These are phyloP conservation scores for Nicotiana rustica DNA, from an alignment of 305 asterid genomes.

Conservation along the genomic window DNA sequence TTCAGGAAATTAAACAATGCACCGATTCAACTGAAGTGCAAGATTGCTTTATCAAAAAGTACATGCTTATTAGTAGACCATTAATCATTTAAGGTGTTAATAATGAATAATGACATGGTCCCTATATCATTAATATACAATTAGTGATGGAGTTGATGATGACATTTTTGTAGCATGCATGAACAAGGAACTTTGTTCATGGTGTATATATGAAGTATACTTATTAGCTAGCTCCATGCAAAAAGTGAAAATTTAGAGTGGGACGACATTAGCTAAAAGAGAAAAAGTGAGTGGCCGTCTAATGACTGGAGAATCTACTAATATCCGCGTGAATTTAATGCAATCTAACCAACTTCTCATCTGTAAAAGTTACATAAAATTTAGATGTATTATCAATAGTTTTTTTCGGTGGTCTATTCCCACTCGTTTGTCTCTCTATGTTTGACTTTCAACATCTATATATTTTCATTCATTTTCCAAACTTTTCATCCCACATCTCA, in stretches of 20 bases:
- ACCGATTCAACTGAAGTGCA: background rate
- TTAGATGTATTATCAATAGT: background rate
- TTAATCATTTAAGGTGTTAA: background rate
- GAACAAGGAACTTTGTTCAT: background rate
- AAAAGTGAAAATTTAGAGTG: background rate
- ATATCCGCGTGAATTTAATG: constrained; percentile 49
- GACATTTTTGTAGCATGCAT: background rate
- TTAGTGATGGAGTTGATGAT: background rate
- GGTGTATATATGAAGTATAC: background rate
- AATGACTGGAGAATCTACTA: background rate
- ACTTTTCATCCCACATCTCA: constrained; percentile 23
- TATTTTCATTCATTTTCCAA: constrained; percentile 9
- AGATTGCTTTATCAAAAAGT: background rate
- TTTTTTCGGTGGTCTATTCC: background rate
- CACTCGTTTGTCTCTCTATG: constrained; percentile 36
- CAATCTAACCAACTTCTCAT: constrained; percentile 36
- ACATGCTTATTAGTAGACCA: background rate
- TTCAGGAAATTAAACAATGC: background rate
- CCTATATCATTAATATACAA: constrained; percentile 1
- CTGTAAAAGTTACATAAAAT: constrained; percentile 18
- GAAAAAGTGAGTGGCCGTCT: constrained; percentile 4
- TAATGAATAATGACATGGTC: background rate
- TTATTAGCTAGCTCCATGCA: background rate
- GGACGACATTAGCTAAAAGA: background rate
- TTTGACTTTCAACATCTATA: constrained; percentile 29